Percentiles rank a stretch among this genome's conserved stretches.
phyloP scores from a whole-genome alignment of 805 yeast genomes.

The Candida germanica region DNA sequence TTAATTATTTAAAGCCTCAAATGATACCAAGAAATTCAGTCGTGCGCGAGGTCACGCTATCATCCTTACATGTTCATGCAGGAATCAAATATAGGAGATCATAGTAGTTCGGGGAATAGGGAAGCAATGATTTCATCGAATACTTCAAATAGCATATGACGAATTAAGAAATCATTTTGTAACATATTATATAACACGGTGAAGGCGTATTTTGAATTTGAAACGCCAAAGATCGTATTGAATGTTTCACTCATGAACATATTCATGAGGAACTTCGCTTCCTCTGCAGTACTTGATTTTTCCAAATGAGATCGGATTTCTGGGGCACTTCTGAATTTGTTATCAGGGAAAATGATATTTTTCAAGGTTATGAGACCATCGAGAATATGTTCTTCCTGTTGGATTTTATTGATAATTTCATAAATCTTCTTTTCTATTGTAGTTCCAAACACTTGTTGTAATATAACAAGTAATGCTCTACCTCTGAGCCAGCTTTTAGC shows the following conservation, averaged over 20 bases:
- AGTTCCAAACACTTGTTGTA: slow-evolving; percentile 85
- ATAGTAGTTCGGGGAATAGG: slow-evolving; percentile 31
- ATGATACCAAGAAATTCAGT: no score
- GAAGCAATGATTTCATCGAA: slow-evolving; percentile 56
- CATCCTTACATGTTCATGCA: no score
- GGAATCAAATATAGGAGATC: not conserved
- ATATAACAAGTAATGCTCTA: slow-evolving; percentile 70
- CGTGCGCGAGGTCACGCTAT: no score
- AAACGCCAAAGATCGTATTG: slow-evolving; percentile 69
- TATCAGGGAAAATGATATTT: slow-evolving; percentile 40
- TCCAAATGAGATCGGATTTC: slow-evolving; percentile 49
- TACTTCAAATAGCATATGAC: slow-evolving; percentile 56
- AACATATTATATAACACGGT: slow-evolving; percentile 57
- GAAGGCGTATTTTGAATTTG: slow-evolving; percentile 63
- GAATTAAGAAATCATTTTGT: slow-evolving; percentile 70
- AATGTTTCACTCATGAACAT: slow-evolving; percentile 60
- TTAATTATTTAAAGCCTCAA: no score
- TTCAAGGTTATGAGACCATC: slow-evolving; percentile 26
- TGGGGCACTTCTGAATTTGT: slow-evolving; percentile 47
- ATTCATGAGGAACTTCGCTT: slow-evolving; percentile 56
- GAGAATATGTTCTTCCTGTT: slow-evolving; percentile 46
- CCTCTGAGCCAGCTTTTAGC: slow-evolving; percentile 81
- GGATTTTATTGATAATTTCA: slow-evolving; percentile 32
- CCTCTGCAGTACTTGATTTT: slow-evolving; percentile 50
- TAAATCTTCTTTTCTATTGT: slow-evolving; percentile 73